phyloP scores from a whole-genome alignment of 2,329 filamentous ascomycete species.

The Calycina herbarum region DNA sequence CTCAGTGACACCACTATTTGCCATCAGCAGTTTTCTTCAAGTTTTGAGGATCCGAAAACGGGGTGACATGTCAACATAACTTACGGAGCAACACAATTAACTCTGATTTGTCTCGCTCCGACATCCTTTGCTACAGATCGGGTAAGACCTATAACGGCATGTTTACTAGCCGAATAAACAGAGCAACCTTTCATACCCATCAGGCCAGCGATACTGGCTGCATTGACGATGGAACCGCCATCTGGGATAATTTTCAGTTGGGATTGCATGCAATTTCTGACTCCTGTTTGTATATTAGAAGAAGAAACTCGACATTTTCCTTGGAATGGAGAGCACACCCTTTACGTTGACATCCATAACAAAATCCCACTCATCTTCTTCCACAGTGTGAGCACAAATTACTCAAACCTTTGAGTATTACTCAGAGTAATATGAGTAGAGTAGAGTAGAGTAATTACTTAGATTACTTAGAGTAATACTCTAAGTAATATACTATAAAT shows the following conservation, averaged over 20 bases:
- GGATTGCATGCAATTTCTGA: constrained; percentile 53
- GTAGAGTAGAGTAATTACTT: no score
- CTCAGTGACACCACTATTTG: constrained; percentile 6
- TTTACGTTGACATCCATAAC: constrained; percentile 44
- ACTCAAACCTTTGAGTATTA: no score
- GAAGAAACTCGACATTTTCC: background rate
- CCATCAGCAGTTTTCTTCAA: background rate
- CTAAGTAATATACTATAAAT: no score
- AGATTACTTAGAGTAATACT: no score
- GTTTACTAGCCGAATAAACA: constrained; percentile 37
- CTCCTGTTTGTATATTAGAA: constrained; percentile 39
- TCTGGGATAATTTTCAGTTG: constrained; percentile 46
- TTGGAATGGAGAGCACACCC: background rate
- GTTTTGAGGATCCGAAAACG: no score
- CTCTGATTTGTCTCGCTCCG: constrained; percentile 18
- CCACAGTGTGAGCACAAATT: no score
- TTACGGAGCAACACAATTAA: constrained; percentile 25
- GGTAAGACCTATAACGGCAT: constrained; percentile 38
- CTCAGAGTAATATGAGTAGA: no score
- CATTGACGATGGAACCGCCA: constrained; percentile 60
- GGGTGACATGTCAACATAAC: constrained; percentile 4
- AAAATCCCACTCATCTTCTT: constrained; percentile 35
- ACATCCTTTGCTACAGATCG: constrained; percentile 36
- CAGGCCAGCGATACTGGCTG: constrained; percentile 44
- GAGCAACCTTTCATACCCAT: constrained; percentile 35